Conservation (phyloP, 2,329 filamentous ascomycete species). For the Apiospora arundinis region DNA sequence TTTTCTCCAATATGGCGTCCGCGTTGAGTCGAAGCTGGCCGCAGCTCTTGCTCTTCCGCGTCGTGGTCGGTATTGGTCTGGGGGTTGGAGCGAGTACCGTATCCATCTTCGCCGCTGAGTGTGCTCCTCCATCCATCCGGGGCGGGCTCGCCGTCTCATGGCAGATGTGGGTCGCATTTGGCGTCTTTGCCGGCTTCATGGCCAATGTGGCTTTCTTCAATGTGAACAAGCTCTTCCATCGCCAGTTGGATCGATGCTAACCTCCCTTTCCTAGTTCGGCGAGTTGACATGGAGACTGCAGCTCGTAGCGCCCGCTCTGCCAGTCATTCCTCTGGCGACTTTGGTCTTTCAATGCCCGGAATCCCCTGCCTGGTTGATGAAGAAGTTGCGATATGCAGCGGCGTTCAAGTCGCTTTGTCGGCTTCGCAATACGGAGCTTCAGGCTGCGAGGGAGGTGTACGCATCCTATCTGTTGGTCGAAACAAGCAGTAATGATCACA, state of each 20-base stretch:
- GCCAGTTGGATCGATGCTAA: not conserved
- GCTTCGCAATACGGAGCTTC: conserved; percentile 63
- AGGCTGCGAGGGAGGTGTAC: conserved; percentile 68
- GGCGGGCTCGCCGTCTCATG: conserved; percentile 61
- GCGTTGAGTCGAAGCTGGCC: conserved; percentile 64
- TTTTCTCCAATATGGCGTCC: conserved; percentile 66
- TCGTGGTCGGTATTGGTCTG: conserved; percentile 67
- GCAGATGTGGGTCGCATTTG: conserved; percentile 64
- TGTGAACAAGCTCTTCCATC: conserved; percentile 25
- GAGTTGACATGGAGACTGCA: conserved; percentile 68
- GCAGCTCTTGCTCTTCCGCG: conserved; percentile 61
- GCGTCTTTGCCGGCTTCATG: conserved; percentile 70
- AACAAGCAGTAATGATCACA: not conserved
- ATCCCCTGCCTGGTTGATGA: conserved; percentile 71
- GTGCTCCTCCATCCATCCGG: conserved; percentile 57
- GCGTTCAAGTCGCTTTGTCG: conserved; percentile 63
- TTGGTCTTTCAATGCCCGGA: conserved; percentile 64
- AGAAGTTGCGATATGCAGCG: conserved; percentile 58
- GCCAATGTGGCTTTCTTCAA: conserved; percentile 70
- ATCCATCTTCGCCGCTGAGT: conserved; percentile 61
- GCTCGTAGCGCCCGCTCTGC: conserved; percentile 69
- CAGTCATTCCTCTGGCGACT: conserved; percentile 65
- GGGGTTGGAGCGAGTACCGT: conserved; percentile 57
- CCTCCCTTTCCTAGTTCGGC: conserved; percentile 40
- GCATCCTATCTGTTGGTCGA: conserved; percentile 53